These are phyloP conservation scores for Mycena citricolor DNA, from an alignment of 1,284 basidiomycete species.

Conservation along the genomic window DNA sequence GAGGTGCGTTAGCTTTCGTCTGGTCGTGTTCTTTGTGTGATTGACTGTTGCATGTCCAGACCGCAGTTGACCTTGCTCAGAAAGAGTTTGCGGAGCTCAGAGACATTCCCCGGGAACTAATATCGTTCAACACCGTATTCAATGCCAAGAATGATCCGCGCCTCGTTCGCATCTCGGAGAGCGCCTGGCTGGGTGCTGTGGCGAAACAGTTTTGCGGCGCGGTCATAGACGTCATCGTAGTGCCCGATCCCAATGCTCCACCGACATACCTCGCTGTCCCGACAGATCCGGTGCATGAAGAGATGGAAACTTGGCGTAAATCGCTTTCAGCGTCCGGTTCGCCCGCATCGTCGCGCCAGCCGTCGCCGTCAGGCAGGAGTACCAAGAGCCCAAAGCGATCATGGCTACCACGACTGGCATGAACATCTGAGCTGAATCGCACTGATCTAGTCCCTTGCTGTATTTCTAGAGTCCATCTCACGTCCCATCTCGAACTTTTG, in stretches of 20 bases:
- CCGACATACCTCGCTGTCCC: slow-evolving; percentile 38
- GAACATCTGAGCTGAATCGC: too few relatives aligned
- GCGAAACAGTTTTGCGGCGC: slow-evolving; percentile 47
- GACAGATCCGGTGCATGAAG: slow-evolving; percentile 24
- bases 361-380: slow-evolving; percentile 20
- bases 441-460: too few relatives aligned
- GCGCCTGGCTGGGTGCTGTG: slow-evolving; percentile 50
- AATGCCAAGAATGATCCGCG: slow-evolving; percentile 30
- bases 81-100: slow-evolving; percentile 48
- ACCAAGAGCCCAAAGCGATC: slow-evolving; percentile 21
- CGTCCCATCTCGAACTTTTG: too few relatives aligned
- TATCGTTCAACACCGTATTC: slow-evolving; percentile 45
- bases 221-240: slow-evolving; percentile 48
- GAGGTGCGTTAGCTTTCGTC: slow-evolving; percentile 35
- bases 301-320: slow-evolving; percentile 19
- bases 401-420: slow-evolving; percentile 21
- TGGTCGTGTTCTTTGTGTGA: background rate
- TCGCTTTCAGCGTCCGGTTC: slow-evolving; percentile 27
- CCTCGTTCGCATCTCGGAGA: slow-evolving; percentile 49
- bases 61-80: slow-evolving; percentile 53
- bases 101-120: slow-evolving; percentile 37
- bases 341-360: slow-evolving; percentile 22
- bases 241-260: slow-evolving; percentile 27
- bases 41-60: slow-evolving; percentile 32
- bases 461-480: too few relatives aligned